Conservation (phyloP, 116 monocot genomes). For the Cymodocea nodosa region DNA sequence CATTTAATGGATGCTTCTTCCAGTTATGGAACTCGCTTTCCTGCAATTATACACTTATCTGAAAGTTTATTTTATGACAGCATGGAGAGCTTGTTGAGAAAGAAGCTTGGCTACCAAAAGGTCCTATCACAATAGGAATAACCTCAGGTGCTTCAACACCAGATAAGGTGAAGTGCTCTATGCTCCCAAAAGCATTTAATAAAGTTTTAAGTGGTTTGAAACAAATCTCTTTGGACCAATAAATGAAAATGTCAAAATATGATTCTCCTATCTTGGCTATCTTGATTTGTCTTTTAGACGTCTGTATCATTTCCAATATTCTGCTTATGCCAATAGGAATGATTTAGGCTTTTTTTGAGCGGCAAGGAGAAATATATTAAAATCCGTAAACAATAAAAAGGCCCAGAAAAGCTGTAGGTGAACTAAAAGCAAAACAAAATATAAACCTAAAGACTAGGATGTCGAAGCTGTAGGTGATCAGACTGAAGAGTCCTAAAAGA, state of each 20-base stretch:
- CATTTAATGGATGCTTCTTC: not conserved
- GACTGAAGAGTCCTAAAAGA: too few relatives aligned
- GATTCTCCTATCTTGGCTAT: not conserved
- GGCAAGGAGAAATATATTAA: too few relatives aligned
- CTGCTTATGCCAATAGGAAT: not conserved
- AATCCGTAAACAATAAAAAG: too few relatives aligned
- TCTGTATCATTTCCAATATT: not conserved
- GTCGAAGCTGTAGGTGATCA: too few relatives aligned
- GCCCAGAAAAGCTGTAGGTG: too few relatives aligned
- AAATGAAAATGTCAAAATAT: too few relatives aligned
- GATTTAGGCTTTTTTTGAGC: too few relatives aligned
- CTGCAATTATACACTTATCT: not conserved
- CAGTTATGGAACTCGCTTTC: not conserved
- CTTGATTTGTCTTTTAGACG: not conserved
- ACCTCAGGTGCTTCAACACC: slow-evolving; percentile 96
- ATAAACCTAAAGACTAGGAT: too few relatives aligned
- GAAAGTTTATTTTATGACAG: slow-evolving; percentile 19
- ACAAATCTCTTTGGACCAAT: too few relatives aligned
- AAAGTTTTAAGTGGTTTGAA: too few relatives aligned
- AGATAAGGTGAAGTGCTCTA: slow-evolving; percentile 53
- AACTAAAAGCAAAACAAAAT: too few relatives aligned
- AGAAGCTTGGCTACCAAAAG: slow-evolving; percentile 71
- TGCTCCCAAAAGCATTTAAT: not conserved
- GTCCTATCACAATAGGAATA: slow-evolving; percentile 80
- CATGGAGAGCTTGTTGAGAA: slow-evolving; percentile 97